phyloP scores from a whole-genome alignment of 306 rosid genomes.

The Prunus padus region DNA sequence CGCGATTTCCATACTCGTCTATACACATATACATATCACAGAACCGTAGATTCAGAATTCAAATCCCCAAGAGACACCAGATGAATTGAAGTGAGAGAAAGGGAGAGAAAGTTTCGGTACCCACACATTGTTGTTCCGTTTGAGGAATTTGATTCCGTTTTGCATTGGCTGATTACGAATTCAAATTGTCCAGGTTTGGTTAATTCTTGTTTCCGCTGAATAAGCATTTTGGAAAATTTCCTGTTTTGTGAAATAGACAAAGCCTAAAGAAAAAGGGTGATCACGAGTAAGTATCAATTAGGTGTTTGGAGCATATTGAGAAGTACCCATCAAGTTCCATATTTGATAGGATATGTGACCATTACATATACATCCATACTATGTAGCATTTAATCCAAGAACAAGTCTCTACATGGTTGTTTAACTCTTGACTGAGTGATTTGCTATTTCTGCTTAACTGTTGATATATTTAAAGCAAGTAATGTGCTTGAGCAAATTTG shows the following conservation, averaged over 20 bases:
- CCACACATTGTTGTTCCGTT: no score
- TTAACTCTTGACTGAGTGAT: background rate
- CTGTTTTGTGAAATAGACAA: no score
- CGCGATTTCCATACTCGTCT: slow-evolving; percentile 73
- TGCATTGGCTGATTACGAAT: no score
- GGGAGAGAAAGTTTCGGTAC: no score
- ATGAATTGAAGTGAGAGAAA: no score
- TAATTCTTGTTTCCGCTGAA: no score
- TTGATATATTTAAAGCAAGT: background rate
- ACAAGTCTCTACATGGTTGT: background rate
- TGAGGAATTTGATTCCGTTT: no score
- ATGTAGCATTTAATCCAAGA: background rate
- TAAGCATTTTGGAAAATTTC: no score
- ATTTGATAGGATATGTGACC: background rate
- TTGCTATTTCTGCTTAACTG: background rate
- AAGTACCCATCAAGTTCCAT: background rate
- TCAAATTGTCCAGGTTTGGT: no score
- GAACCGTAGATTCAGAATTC: slow-evolving; percentile 38
- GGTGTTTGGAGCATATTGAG: background rate
- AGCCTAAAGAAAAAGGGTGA: no score
- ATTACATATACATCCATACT: background rate
- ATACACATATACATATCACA: slow-evolving; percentile 35
- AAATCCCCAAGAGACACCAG: background rate
- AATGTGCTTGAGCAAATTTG: background rate
- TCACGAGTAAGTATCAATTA: no score